phyloP scores from a whole-genome alignment of 306 rosid species.

The Acmispon strigosus region DNA sequence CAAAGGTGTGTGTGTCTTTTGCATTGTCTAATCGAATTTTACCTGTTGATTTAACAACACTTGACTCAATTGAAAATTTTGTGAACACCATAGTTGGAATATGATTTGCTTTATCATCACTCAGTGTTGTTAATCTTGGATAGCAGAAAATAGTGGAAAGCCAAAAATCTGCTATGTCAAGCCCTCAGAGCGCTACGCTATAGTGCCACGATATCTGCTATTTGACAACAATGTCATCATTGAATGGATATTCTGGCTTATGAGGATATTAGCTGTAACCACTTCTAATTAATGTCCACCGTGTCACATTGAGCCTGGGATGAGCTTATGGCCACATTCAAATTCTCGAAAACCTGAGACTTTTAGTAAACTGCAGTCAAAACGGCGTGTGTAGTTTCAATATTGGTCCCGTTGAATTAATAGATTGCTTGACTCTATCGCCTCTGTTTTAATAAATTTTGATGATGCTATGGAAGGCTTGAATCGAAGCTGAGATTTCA shows the following conservation, averaged over 20 bases:
- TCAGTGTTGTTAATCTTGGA: no score
- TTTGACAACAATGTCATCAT: no score
- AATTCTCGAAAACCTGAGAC: not conserved
- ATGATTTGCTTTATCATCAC: no score
- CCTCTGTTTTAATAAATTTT: not conserved
- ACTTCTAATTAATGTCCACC: no score
- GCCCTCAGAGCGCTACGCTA: no score
- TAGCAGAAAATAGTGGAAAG: no score
- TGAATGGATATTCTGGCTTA: no score
- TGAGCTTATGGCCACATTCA: not conserved
- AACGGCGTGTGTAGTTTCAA: not conserved
- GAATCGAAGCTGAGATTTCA: not conserved
- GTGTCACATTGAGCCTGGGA: not conserved
- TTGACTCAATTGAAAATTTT: not conserved
- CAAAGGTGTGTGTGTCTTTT: conserved; percentile 45
- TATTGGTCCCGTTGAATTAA: not conserved
- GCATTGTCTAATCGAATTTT: no score
- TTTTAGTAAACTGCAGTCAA: not conserved
- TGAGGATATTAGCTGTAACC: no score
- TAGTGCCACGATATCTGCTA: no score
- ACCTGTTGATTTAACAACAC: not conserved
- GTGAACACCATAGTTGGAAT: not conserved
- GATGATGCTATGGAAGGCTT: not conserved
- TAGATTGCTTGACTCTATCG: not conserved
- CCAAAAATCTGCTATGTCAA: no score